Percentiles rank a stretch among this genome's conserved stretches.
phyloP scores from a whole-genome alignment of 1,284 basidiomycete species.

The Malassezia japonica region DNA sequence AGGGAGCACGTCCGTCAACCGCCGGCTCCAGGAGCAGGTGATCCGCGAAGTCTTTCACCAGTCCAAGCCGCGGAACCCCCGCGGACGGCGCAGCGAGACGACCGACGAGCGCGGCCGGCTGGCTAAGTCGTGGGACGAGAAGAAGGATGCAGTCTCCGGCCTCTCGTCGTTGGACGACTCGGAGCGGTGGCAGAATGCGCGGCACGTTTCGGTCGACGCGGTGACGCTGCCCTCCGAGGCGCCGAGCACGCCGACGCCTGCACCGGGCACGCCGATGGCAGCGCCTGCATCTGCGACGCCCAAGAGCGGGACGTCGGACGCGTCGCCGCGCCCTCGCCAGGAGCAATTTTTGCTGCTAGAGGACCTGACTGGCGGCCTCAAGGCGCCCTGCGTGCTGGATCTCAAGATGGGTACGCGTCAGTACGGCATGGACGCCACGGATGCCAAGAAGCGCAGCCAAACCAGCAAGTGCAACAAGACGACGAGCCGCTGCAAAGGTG shows the following conservation, averaged over 20 bases:
- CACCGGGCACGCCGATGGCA: neutral
- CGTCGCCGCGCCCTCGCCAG: conserved; percentile 50
- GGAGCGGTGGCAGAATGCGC: neutral
- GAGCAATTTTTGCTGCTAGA: conserved; percentile 99
- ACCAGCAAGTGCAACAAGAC: conserved; percentile 95
- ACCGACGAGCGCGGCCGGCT: conserved; percentile 13
- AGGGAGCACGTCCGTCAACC: conserved; percentile 45
- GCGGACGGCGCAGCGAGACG: conserved; percentile 24
- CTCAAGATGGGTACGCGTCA: conserved; percentile 98
- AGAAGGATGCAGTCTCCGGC: neutral
- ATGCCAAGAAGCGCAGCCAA: conserved; percentile 90
- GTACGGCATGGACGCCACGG: conserved; percentile 89
- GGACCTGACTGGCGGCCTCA: conserved; percentile 88
- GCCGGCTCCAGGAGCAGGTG: conserved; percentile 42
- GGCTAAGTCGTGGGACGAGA: conserved; percentile 29
- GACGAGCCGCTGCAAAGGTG: conserved; percentile 79
- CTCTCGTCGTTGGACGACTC: neutral
- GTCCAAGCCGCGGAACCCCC: conserved; percentile 21
- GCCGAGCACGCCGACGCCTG: neutral
- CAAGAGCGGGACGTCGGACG: neutral
- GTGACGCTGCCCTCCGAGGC: neutral
- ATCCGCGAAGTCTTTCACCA: conserved; percentile 44
- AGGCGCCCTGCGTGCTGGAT: conserved; percentile 88
- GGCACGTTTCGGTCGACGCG: neutral
- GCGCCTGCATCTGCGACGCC: too few species aligned